Conservation (phyloP, 371 early-diverging fungal species). For the Haplosporangium sp. region DNA sequence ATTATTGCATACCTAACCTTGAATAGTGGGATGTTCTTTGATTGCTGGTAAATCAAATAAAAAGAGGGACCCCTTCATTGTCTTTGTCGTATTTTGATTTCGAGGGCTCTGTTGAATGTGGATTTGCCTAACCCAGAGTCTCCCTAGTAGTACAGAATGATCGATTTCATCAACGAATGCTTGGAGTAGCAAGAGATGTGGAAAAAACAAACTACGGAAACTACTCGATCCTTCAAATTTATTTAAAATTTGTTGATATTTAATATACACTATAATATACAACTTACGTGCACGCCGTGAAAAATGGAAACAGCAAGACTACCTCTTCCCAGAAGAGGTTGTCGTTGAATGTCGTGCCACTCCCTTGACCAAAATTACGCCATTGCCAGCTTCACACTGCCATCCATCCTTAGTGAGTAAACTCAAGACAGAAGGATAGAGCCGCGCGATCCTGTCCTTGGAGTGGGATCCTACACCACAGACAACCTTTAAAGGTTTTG, state of each 20-base stretch:
- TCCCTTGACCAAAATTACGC: slow-evolving; percentile 62
- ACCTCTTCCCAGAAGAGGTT: slow-evolving; percentile 7
- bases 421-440: slow-evolving; percentile 66
- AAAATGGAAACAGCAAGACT: neutral
- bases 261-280: no score
- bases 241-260: no score
- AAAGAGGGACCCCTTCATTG: no score
- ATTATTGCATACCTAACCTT: no score
- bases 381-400: slow-evolving; percentile 64
- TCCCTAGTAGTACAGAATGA: neutral
- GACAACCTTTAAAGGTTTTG: slow-evolving; percentile 69
- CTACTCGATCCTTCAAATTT: no score
- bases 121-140: no score
- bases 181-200: neutral
- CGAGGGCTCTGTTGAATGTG: no score
- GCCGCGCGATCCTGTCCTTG: slow-evolving; percentile 63
- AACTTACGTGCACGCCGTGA: neutral
- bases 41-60: no score
- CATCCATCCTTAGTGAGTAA: slow-evolving; percentile 67
- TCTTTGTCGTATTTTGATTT: no score
- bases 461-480: slow-evolving; percentile 78
- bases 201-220: no score
- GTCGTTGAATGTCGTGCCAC: slow-evolving; percentile 23
- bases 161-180: slow-evolving; percentile 4
- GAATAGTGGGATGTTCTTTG: no score